Evolutionary conservation across 225 moss, liverwort and hornwort genomes (phyloP).

Genomic region (Sphagnum contortum): DNA sequence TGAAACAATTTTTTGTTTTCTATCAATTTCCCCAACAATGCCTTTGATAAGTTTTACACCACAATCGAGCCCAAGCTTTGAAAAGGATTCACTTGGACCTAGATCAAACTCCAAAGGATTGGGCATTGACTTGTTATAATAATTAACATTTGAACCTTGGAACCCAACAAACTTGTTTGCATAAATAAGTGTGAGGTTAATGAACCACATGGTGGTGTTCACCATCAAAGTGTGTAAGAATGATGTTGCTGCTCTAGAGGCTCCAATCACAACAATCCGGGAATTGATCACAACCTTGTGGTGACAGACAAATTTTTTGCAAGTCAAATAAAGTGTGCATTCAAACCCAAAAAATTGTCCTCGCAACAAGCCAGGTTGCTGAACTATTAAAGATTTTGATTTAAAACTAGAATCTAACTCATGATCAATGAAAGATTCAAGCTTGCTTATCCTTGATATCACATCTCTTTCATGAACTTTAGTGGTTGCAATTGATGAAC

Average conservation of each 20-base stretch:
- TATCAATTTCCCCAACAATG: slow-evolving; percentile 18
- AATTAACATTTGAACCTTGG: slow-evolving; percentile 17
- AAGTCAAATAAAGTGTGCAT: slow-evolving; percentile 32
- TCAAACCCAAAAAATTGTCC: slow-evolving; percentile 43
- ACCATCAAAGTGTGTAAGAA: slow-evolving; percentile 35
- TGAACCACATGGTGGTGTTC: slow-evolving; percentile 30
- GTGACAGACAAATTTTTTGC: slow-evolving; percentile 20
- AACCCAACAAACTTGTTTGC: slow-evolving; percentile 9
- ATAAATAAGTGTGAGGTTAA: slow-evolving; percentile 33
- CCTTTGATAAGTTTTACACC: slow-evolving; percentile 33
- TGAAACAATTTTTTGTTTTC: slow-evolving; percentile 23
- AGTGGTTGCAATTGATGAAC: no score
- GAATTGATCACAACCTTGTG: slow-evolving; percentile 32
- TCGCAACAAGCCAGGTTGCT: slow-evolving; percentile 8
- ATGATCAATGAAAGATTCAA: no score
- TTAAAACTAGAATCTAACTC: no score
- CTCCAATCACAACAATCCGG: slow-evolving; percentile 40
- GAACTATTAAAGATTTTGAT: not conserved
- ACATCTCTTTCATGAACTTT: no score
- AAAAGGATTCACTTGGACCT: slow-evolving; percentile 31
- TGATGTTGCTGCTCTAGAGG: slow-evolving; percentile 32
- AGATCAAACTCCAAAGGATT: slow-evolving; percentile 19
- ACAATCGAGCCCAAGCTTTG: slow-evolving; percentile 44
- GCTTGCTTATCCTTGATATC: no score
- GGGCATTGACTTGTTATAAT: not conserved